phyloP scores from a whole-genome alignment of 495 filamentous ascomycete genomes.

The Penicillium riverlandense region DNA sequence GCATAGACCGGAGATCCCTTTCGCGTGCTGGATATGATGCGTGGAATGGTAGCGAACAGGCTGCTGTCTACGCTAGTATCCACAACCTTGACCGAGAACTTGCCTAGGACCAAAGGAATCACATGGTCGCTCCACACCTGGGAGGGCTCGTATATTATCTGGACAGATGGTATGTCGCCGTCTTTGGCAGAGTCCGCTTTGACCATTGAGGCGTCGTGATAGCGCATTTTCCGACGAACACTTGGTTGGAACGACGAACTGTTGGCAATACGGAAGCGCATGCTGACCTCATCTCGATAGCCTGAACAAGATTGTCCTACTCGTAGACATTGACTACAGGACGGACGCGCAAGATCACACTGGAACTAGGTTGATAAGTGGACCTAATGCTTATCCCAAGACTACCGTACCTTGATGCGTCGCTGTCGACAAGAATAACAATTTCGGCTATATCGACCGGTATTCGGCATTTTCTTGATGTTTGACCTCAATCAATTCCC shows the following conservation, averaged over 20 bases:
- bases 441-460: constrained; percentile 7
- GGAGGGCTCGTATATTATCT: constrained; percentile 4
- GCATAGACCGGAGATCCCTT: constrained; percentile 4
- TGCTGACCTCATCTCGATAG: constrained; percentile 7
- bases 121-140: constrained; percentile 6
- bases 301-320: constrained; percentile 1
- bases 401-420: constrained; percentile 2
- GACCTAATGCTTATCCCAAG: background rate
- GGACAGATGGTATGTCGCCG: background rate
- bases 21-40: constrained; percentile 4
- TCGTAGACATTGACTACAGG: constrained; percentile 7
- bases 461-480: constrained; percentile 4
- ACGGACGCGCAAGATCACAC: constrained; percentile 6
- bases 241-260: constrained; percentile 5
- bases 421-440: constrained; percentile 7
- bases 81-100: constrained; percentile 3
- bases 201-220: constrained; percentile 2
- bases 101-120: constrained; percentile 9
- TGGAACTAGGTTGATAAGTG: background rate
- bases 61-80: constrained; percentile 4
- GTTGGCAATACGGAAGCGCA: constrained; percentile 5
- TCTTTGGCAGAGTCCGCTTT: constrained; percentile 1
- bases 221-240: constrained; percentile 1
- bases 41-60: constrained; percentile 8
- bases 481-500: background rate